Percentiles rank a stretch among this genome's conserved stretches.
These are phyloP conservation scores for Rhodosporidiobolus odoratus DNA, from an alignment of 768 basidiomycete genomes.

Conservation along the genomic window DNA sequence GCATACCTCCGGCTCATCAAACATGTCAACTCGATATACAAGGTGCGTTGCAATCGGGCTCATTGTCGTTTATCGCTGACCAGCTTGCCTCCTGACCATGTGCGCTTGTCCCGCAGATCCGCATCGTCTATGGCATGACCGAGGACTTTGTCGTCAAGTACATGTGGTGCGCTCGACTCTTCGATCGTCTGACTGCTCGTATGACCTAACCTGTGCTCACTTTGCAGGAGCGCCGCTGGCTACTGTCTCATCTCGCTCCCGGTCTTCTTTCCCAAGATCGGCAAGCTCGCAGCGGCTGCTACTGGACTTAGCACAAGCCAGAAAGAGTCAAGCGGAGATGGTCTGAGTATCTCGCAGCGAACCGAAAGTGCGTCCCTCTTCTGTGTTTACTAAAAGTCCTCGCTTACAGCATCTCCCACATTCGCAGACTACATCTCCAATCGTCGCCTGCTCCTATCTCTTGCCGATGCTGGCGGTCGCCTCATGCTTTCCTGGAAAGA, in stretches of 20 bases:
- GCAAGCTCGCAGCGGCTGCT: conserved; percentile 1
- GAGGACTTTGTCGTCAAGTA: conserved; percentile 98
- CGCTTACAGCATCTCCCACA: not conserved
- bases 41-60: conserved; percentile 50
- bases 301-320: not conserved
- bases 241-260: conserved; percentile 89
- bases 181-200: too few species aligned
- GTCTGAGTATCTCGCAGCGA: conserved; percentile 50
- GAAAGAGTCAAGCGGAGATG: conserved; percentile 3
- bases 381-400: not conserved
- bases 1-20: conserved; percentile 75
- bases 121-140: conserved; percentile 85
- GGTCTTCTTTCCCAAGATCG: conserved; percentile 55
- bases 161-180: not conserved
- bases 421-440: conserved; percentile 79
- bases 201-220: too few species aligned
- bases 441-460: conserved; percentile 76
- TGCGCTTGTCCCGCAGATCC: conserved; percentile 57
- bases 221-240: conserved; percentile 66
- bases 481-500: conserved; percentile 98
- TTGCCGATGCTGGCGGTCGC: conserved; percentile 93
- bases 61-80: not conserved
- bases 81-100: not conserved
- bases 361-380: conserved; percentile 52
- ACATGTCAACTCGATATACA: conserved; percentile 88